phyloP scores from a whole-genome alignment of 495 filamentous ascomycete genomes.

The Tuber calosporum region DNA sequence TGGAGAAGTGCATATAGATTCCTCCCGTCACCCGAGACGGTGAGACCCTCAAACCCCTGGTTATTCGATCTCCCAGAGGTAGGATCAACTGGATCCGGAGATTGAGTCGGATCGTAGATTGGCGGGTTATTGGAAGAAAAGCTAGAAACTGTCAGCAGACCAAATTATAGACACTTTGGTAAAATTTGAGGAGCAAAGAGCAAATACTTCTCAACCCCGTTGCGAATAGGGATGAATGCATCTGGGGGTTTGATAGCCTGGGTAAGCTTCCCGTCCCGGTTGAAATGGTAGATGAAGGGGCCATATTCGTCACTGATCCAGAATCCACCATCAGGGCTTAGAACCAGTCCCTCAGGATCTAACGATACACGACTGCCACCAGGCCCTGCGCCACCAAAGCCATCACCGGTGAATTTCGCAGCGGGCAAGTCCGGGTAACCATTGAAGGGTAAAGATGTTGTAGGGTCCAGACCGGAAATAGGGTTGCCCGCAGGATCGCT shows the following conservation, averaged over 20 bases:
- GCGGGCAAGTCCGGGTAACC: constrained; percentile 61
- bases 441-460: constrained; percentile 50
- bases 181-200: not conserved
- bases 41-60: constrained; percentile 70
- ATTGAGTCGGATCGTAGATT: constrained; percentile 49
- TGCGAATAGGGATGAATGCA: constrained; percentile 61
- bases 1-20: constrained; percentile 63
- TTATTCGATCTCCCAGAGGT: constrained; percentile 64
- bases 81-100: constrained; percentile 52
- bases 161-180: not conserved
- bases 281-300: constrained; percentile 65
- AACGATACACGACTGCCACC: constrained; percentile 59
- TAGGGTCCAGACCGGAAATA: constrained; percentile 64
- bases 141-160: constrained; percentile 39
- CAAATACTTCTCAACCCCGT: constrained; percentile 43
- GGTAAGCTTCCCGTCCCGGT: constrained; percentile 53
- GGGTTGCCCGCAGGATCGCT: constrained; percentile 61
- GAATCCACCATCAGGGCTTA: constrained; percentile 59
- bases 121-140: constrained; percentile 59
- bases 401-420: constrained; percentile 62
- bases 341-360: constrained; percentile 65
- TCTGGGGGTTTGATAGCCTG: constrained; percentile 60
- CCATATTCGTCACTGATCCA: constrained; percentile 79
- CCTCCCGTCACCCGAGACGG: constrained; percentile 56
- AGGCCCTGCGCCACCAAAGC: constrained; percentile 58